Percentiles rank a stretch among this genome's conserved stretches.
Conservation (phyloP, 2,329 filamentous ascomycete species). For the Colletotrichum caudatum region DNA sequence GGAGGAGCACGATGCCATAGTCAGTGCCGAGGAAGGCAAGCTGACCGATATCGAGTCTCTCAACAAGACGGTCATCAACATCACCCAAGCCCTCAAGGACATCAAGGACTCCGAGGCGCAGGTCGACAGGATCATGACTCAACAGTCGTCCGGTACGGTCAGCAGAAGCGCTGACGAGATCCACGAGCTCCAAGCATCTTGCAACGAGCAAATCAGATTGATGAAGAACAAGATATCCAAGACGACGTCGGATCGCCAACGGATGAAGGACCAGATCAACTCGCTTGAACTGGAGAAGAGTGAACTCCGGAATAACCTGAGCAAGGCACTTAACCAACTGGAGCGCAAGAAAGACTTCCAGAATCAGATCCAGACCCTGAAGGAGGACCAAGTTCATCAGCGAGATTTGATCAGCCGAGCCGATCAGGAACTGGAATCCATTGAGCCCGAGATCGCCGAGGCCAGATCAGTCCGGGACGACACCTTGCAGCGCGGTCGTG, state of each 20-base stretch:
- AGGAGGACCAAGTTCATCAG: conserved; percentile 75
- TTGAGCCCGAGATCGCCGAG: conserved; percentile 81
- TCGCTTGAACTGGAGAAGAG: conserved; percentile 81
- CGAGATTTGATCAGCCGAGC: conserved; percentile 76
- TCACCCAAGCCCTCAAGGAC: conserved; percentile 78
- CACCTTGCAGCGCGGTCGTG: conserved; percentile 75
- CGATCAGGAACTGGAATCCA: conserved; percentile 78
- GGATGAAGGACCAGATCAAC: conserved; percentile 75
- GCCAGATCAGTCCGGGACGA: conserved; percentile 84
- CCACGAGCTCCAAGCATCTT: conserved; percentile 77
- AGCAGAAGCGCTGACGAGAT: conserved; percentile 85
- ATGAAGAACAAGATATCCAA: conserved; percentile 74
- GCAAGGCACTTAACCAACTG: conserved; percentile 76
- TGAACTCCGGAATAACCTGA: conserved; percentile 80
- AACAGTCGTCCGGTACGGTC: conserved; percentile 76
- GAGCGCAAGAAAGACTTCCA: conserved; percentile 83
- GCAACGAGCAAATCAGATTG: conserved; percentile 74
- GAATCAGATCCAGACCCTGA: conserved; percentile 79
- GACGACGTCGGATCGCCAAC: conserved; percentile 77
- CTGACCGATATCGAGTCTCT: conserved; percentile 82
- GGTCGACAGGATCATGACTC: conserved; percentile 79
- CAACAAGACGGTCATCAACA: conserved; percentile 79
- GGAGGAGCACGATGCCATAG: conserved; percentile 75
- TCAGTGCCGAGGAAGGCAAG: conserved; percentile 73
- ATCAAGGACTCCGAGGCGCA: conserved; percentile 78